A percentile compares a stretch with the other conserved stretches of the same genome.
Evolutionary conservation across 495 filamentous ascomycete genomes (phyloP).

Genomic region (Trichoderma virens): DNA sequence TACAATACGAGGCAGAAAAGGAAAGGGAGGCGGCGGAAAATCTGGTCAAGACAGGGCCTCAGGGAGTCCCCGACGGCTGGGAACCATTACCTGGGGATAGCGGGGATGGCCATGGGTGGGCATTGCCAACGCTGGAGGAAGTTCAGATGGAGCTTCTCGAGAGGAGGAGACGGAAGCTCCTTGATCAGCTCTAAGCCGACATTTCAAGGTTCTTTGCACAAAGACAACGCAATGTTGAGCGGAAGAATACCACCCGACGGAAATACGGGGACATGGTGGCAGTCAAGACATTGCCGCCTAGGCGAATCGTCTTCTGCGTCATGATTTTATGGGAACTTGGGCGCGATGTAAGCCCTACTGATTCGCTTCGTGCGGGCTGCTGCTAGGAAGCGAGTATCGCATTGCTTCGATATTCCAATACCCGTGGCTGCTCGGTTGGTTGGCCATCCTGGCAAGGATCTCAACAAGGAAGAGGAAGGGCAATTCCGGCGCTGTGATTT

Average conservation of each 20-base stretch:
- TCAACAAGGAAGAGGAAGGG: not conserved
- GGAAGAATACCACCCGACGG: no score
- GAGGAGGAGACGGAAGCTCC: slow-evolving; percentile 66
- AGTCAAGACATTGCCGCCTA: no score
- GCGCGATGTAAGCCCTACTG: not conserved
- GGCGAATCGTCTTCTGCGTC: no score
- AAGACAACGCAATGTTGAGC: no score
- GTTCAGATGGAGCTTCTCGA: slow-evolving; percentile 90
- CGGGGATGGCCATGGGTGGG: slow-evolving; percentile 79
- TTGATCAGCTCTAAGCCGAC: slow-evolving; percentile 50
- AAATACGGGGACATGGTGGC: no score
- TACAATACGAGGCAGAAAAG: slow-evolving; percentile 75
- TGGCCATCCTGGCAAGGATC: not conserved
- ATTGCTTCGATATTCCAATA: not conserved
- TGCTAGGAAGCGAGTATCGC: not conserved
- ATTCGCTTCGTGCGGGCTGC: not conserved
- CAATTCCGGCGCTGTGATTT: not conserved
- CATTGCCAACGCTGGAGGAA: slow-evolving; percentile 76
- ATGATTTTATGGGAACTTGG: not conserved
- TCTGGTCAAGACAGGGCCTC: slow-evolving; percentile 30
- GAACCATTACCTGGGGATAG: slow-evolving; percentile 77
- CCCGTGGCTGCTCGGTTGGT: not conserved
- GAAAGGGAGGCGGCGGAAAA: slow-evolving; percentile 73
- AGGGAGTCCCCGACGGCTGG: slow-evolving; percentile 57
- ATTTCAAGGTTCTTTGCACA: no score